Conservation (phyloP, 305 asterid genomes). For the Striga hermonthica region DNA sequence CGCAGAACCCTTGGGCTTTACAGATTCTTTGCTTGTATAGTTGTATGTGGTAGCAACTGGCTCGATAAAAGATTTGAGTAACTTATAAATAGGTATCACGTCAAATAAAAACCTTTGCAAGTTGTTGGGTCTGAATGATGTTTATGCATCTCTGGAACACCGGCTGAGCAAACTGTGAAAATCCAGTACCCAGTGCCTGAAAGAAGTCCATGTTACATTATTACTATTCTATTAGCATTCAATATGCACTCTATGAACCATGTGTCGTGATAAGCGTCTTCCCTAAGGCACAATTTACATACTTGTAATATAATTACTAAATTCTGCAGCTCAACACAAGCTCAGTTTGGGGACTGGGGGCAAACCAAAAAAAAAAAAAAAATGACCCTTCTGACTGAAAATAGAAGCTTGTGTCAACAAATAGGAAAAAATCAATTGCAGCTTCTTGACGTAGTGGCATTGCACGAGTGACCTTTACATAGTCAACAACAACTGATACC, state of each 20-base stretch:
- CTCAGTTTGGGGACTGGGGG: background rate
- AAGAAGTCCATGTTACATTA: conserved; percentile 33
- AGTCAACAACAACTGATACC: conserved; percentile 39
- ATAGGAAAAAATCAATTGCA: background rate
- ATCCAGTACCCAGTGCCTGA: conserved; percentile 93
- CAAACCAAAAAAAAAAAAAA: too few relatives aligned
- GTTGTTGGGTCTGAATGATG: conserved; percentile 83
- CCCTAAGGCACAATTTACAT: background rate
- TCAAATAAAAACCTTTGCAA: background rate
- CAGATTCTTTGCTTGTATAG: conserved; percentile 2
- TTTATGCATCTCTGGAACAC: conserved; percentile 93
- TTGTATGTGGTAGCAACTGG: background rate
- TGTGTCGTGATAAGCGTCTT: background rate
- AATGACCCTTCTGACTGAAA: conserved; percentile 14
- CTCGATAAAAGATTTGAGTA: too few relatives aligned
- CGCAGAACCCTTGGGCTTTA: conserved; percentile 14
- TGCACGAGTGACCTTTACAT: conserved; percentile 16
- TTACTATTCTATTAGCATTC: conserved; percentile 12
- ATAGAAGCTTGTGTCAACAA: background rate
- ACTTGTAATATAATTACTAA: background rate
- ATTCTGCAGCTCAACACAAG: conserved; percentile 10
- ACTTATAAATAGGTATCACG: background rate
- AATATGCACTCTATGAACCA: conserved; percentile 5
- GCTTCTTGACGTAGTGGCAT: conserved; percentile 6
- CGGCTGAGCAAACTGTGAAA: conserved; percentile 89